Base-by-base conservation (phyloP, 768 basidiomycete species). In the Dacryopinax spathularia region DNA sequence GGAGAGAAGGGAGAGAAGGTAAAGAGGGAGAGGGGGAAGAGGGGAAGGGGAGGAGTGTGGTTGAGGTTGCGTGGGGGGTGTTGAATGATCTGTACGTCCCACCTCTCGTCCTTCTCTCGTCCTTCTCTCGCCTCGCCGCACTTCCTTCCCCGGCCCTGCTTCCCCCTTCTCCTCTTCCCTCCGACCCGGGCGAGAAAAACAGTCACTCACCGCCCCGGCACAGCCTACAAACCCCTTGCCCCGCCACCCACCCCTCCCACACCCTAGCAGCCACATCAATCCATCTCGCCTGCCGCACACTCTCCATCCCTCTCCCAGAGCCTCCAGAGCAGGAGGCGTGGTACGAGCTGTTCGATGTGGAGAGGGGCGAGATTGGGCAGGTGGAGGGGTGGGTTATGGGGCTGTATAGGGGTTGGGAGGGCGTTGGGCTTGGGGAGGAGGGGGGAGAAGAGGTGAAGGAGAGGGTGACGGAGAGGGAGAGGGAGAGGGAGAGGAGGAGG, bases 261-360 rank as follows among this genome's bases (percentile, higher is more conserved):
- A 89, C 88, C 4, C 88, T 99, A 36, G 92, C 96, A 34, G 85
- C 89, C 72, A 87, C 91, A 0, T 84, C 90, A 1, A 96, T 99
- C 65, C 79, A 93, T 61, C 84, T 98, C 56, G 79, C 90, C 1
- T 80, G 82, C 13, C 84, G 91, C 2, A 80, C 87, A 63, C 73
- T 88, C n/a, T 75, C 75, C 4, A 84, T 97, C 41, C 74, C 89
- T 0, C 79, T 97, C 0, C 91, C 92, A 0, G 75, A 77, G 10
- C 79, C 85, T 12, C 83, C 87, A 0, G 48, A 56, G 48, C 48
- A 29, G 9, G 79, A 85, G 62, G 82, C 84, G 63, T 99, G 96
- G 96, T 95, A 89, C 87, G 84, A 88, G 43, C 78, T 98, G 5
- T 99, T 99, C 70, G 96, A 98, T 71, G 89, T 91, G 0, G 78